Evolutionary conservation across 331 rosid species (phyloP).

Genomic region (Malus hybrid): DNA sequence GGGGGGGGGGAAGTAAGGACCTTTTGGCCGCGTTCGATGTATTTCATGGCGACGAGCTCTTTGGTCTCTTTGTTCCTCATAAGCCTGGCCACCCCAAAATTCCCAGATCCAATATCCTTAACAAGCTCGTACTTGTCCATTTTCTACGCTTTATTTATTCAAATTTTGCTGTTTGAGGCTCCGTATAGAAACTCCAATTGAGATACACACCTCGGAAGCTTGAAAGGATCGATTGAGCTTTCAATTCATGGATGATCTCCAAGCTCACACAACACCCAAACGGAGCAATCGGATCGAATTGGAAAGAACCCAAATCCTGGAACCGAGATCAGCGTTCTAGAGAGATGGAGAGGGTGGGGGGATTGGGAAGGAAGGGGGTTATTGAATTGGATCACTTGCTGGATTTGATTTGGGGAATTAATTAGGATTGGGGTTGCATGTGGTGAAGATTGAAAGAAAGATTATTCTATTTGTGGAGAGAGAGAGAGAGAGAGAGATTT

Average conservation of each 20-base stretch:
- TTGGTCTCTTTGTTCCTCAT: conserved; percentile 69
- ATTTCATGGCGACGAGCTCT: conserved; percentile 93
- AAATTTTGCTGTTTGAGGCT: neutral
- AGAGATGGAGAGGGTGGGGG: neutral
- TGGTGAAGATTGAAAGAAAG: conserved; percentile 4
- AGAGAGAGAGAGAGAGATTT: conserved; percentile 5
- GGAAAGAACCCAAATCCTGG: neutral
- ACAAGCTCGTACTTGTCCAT: conserved; percentile 87
- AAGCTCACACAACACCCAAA: neutral
- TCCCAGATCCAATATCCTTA: conserved; percentile 91
- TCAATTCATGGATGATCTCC: conserved; percentile 6
- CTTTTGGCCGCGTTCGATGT: conserved; percentile 74
- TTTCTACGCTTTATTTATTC: neutral
- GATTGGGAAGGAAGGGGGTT: neutral
- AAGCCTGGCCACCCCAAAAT: conserved; percentile 86
- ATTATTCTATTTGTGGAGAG: neutral
- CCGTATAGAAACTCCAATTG: neutral
- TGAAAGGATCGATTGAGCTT: neutral
- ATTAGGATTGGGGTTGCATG: neutral
- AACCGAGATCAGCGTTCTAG: neutral
- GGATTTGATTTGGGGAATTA: neutral
- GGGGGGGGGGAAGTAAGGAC: conserved; percentile 4
- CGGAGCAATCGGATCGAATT: neutral
- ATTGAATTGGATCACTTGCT: neutral
- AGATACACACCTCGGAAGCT: neutral